A percentile compares a stretch with the other conserved stretches of the same genome.
phyloP scores from a whole-genome alignment of 2,329 filamentous ascomycete species.

The Phoma herbarum region DNA sequence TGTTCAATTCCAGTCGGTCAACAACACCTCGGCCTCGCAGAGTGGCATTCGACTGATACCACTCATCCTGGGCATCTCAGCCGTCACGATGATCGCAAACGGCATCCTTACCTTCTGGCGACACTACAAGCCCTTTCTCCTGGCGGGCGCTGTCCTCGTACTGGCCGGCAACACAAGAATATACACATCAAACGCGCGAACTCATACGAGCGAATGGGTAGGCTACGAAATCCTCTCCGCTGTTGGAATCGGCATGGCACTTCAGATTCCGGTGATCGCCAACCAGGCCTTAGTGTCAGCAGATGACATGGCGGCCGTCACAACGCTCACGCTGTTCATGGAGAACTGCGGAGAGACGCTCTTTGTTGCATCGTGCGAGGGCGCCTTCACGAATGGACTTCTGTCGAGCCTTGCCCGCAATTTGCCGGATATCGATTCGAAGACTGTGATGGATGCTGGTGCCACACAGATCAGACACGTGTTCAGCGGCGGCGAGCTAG shows the following conservation, averaged over 20 bases:
- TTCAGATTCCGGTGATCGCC: slow-evolving; percentile 55
- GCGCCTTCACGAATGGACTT: slow-evolving; percentile 54
- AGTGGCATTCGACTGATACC: slow-evolving; percentile 42
- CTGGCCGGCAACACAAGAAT: slow-evolving; percentile 33
- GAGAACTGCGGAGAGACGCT: slow-evolving; percentile 56
- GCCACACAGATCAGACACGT: slow-evolving; percentile 54
- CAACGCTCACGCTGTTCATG: slow-evolving; percentile 54
- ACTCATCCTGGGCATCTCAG: slow-evolving; percentile 37
- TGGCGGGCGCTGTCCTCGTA: slow-evolving; percentile 38
- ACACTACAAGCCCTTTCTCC: slow-evolving; percentile 56
- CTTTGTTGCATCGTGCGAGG: slow-evolving; percentile 54
- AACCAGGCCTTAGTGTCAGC: slow-evolving; percentile 50
- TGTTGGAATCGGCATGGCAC: slow-evolving; percentile 53
- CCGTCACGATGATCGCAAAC: slow-evolving; percentile 41
- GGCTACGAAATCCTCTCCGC: slow-evolving; percentile 60
- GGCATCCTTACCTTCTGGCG: slow-evolving; percentile 39
- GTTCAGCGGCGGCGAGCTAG: slow-evolving; percentile 40
- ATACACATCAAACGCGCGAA: slow-evolving; percentile 50
- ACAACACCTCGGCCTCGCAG: slow-evolving; percentile 36
- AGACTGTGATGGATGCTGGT: slow-evolving; percentile 52
- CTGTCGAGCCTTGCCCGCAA: slow-evolving; percentile 43
- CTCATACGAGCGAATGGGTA: slow-evolving; percentile 55
- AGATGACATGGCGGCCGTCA: slow-evolving; percentile 52
- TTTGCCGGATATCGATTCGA: slow-evolving; percentile 49
- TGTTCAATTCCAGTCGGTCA: slow-evolving; percentile 42